Evolutionary conservation across 2,329 filamentous ascomycete genomes (phyloP).

Genomic region (Xylariaceae sp.): DNA sequence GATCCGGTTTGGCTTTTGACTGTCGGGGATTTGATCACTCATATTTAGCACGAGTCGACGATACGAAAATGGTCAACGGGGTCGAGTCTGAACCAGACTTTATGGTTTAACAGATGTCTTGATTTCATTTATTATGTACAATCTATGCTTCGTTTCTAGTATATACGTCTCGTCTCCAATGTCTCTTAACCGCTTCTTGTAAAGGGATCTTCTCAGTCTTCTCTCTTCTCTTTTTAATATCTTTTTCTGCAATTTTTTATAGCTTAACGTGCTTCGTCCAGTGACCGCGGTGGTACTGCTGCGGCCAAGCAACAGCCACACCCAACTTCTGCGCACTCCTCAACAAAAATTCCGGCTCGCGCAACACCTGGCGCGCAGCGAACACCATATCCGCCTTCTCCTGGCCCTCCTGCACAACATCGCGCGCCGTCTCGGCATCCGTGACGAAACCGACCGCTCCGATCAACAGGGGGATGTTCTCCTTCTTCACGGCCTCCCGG

Average conservation of each 20-base stretch:
- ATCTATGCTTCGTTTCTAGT: not conserved
- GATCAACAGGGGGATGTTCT: constrained; percentile 54
- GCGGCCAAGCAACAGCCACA: constrained; percentile 65
- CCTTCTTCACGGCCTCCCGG: constrained; percentile 56
- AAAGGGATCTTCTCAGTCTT: not conserved
- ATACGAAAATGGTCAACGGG: no score
- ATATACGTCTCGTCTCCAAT: not conserved
- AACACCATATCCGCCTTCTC: constrained; percentile 65
- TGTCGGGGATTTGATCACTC: no score
- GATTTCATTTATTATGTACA: not conserved
- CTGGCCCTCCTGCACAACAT: constrained; percentile 45
- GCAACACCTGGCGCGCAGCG: constrained; percentile 70
- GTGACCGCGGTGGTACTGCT: constrained; percentile 51
- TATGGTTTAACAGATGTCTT: no score
- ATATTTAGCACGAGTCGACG: no score
- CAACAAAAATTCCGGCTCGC: constrained; percentile 75
- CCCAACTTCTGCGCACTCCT: constrained; percentile 66
- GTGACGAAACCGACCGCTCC: constrained; percentile 71
- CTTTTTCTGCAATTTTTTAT: not conserved
- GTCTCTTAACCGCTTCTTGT: not conserved
- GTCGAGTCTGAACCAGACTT: no score
- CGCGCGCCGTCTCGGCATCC: constrained; percentile 61
- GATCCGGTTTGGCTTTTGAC: no score
- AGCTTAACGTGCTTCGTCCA: constrained; percentile 30
- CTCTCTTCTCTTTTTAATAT: not conserved